Evolutionary conservation across 2,329 filamentous ascomycete genomes (phyloP).

Genomic region (Arthrobotrys entomopaga): DNA sequence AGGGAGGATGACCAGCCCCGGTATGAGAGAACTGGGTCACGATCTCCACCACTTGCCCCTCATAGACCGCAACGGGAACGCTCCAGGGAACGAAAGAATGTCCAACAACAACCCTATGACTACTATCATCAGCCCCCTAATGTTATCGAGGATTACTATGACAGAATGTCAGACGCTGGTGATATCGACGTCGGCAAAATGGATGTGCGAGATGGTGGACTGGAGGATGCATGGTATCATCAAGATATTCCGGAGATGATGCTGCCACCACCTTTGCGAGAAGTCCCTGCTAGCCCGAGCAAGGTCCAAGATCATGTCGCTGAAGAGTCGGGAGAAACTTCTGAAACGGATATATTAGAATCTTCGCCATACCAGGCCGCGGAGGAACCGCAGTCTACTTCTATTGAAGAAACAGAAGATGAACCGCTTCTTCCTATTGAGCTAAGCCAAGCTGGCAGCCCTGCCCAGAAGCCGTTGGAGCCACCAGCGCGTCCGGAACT

Average conservation of each 20-base stretch:
- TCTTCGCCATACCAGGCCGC: slow-evolving; percentile 31
- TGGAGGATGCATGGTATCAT: slow-evolving; percentile 38
- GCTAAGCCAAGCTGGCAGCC: background rate
- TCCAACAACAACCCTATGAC: slow-evolving; percentile 24
- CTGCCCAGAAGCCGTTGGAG: background rate
- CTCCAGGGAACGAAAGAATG: slow-evolving; percentile 20
- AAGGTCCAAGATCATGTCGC: slow-evolving; percentile 14
- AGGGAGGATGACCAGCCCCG: slow-evolving; percentile 6
- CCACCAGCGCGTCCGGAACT: slow-evolving; percentile 3
- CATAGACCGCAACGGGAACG: slow-evolving; percentile 16
- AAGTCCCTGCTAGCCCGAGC: slow-evolving; percentile 47
- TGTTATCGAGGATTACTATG: slow-evolving; percentile 36
- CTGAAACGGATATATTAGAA: background rate
- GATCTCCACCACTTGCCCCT: slow-evolving; percentile 20
- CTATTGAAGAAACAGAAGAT: background rate
- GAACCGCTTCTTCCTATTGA: no score
- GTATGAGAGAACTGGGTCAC: slow-evolving; percentile 33
- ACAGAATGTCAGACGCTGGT: slow-evolving; percentile 42
- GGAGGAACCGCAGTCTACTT: slow-evolving; percentile 22
- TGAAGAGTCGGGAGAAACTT: background rate
- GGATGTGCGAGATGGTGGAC: slow-evolving; percentile 33
- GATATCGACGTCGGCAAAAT: slow-evolving; percentile 44
- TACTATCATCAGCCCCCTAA: slow-evolving; percentile 30
- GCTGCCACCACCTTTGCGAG: slow-evolving; percentile 37
- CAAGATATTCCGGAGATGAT: slow-evolving; percentile 38